Evolutionary conservation across 1,139 yeast species (phyloP), one percentile per base, ranked within the genome.

Genomic region (Ogataea hybrid): DNA sequence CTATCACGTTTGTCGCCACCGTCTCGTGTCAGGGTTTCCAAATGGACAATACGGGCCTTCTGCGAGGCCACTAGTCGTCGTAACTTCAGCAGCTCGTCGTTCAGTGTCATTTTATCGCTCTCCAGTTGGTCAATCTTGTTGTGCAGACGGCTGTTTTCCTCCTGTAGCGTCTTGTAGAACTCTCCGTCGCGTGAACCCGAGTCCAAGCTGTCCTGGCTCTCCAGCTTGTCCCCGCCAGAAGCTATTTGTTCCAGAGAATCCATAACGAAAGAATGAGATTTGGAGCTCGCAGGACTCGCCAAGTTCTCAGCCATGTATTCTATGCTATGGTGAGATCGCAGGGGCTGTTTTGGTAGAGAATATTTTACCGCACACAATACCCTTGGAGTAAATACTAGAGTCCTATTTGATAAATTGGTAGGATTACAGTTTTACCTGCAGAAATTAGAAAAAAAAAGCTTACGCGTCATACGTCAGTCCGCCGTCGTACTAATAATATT

Each of bases 401-500:
- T 28, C 25, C 25, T 22, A 2, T 11, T 17, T 11, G 22, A 17
- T 17, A 36, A 29, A 27, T 29, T 15, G 16, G 20, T 14, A 4
- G 30, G 9, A 33, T 20, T 31, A 20, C 25, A 32, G 28, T 25
- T 32, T 21, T 22, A 35, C 14, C 28, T 22, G 34, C 39, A 35
- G 33, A 37, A 25, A n/a, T 28, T 28, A 14, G 17, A 27, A 25
- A 37, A 31, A 30, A 11, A 15, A 18, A 15, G 25, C 25, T 36
- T 36, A 37, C 41, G 41, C 41, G 41, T 37, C 36, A 22, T 33
- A 23, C 28, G 41, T 28, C 41, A 37, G 27, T 37, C 36, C 36
- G 9, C 41, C 32, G 36, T 32, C 41, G 32, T 23, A 22, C 8
- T 23, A 23, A 23, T 23, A 23, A 18, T 23, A 23, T 23, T 23